Evolutionary conservation across 306 rosid species (phyloP).

Genomic region (Prosopis cineraria): DNA sequence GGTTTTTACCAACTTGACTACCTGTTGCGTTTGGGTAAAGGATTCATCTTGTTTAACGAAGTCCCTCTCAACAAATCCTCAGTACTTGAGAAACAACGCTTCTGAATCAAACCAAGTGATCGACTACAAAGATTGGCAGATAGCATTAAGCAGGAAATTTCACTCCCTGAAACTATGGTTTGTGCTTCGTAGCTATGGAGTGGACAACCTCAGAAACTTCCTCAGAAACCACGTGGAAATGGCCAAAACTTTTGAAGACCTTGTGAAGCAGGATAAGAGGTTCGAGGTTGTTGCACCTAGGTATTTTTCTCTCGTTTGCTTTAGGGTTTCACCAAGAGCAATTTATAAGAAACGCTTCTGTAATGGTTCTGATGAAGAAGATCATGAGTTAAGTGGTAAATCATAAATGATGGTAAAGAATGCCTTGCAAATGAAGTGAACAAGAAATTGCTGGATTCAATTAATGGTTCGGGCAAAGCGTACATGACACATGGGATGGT

Average conservation of each 20-base stretch:
- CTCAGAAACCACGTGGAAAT: conserved; percentile 48
- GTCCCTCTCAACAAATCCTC: conserved; percentile 45
- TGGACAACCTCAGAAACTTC: conserved; percentile 49
- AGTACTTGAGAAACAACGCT: conserved; percentile 48
- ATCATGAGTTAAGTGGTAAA: background rate
- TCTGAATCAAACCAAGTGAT: conserved; percentile 55
- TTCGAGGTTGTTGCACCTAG: conserved; percentile 54
- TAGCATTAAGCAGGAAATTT: conserved; percentile 56
- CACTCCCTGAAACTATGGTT: conserved; percentile 54
- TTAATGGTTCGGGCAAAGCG: conserved; percentile 36
- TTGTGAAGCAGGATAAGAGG: conserved; percentile 46
- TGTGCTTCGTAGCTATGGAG: conserved; percentile 57
- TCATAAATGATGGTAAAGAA: conserved; percentile 1
- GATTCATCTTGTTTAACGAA: conserved; percentile 31
- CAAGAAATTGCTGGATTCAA: conserved; percentile 26
- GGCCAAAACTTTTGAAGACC: conserved; percentile 55
- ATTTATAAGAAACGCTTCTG: background rate
- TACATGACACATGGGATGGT: conserved; percentile 52
- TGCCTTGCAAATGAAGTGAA: conserved; percentile 33
- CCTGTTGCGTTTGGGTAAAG: conserved; percentile 69
- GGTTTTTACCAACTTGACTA: conserved; percentile 56
- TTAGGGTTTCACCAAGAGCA: conserved; percentile 43
- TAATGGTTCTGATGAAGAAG: background rate
- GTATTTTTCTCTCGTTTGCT: conserved; percentile 50
- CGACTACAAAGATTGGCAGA: conserved; percentile 72